Evolutionary conservation across 768 basidiomycete species (phyloP).

Genomic region (Leccinum arenicola): DNA sequence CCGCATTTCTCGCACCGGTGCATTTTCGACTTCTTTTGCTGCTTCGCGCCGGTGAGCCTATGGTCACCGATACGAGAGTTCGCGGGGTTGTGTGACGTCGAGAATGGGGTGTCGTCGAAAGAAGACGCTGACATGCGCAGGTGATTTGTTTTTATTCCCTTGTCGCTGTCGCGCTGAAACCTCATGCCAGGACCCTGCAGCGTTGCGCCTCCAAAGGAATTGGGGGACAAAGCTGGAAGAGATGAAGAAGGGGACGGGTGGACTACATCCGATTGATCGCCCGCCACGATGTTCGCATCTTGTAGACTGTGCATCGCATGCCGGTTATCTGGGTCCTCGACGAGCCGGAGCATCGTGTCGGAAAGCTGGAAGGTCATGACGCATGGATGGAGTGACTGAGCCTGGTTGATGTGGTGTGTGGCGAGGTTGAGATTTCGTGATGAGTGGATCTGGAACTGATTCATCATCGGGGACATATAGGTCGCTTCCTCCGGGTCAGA

Average conservation of each 20-base stretch:
- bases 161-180: slow-evolving; percentile 17
- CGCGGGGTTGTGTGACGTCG: slow-evolving; percentile 11
- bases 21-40: slow-evolving; percentile 45
- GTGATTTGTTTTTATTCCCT: slow-evolving; percentile 8
- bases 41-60: slow-evolving; percentile 9
- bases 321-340: slow-evolving; percentile 28
- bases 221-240: slow-evolving; percentile 4
- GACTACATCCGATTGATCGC: slow-evolving; percentile 13
- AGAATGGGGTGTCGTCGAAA: slow-evolving; percentile 5
- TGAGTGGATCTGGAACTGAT: slow-evolving; percentile 28
- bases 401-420: slow-evolving; percentile 3
- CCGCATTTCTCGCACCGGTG: slow-evolving; percentile 44
- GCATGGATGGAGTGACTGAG: slow-evolving; percentile 22
- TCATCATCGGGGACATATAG: slow-evolving; percentile 32
- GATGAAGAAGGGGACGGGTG: slow-evolving; percentile 5
- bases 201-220: slow-evolving; percentile 1
- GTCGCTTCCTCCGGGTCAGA: slow-evolving; percentile 27
- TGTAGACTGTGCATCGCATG: slow-evolving; percentile 17
- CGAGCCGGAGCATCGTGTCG: slow-evolving; percentile 19
- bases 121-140: slow-evolving; percentile 10
- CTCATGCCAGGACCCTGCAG: slow-evolving; percentile 26
- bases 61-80: slow-evolving; percentile 10
- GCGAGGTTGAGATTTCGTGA: slow-evolving; percentile 8
- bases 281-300: slow-evolving; percentile 17
- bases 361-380: slow-evolving; percentile 33